These are phyloP conservation scores for Claviceps paspali DNA, from an alignment of 2,329 filamentous ascomycete genomes.

Conservation along the genomic window DNA sequence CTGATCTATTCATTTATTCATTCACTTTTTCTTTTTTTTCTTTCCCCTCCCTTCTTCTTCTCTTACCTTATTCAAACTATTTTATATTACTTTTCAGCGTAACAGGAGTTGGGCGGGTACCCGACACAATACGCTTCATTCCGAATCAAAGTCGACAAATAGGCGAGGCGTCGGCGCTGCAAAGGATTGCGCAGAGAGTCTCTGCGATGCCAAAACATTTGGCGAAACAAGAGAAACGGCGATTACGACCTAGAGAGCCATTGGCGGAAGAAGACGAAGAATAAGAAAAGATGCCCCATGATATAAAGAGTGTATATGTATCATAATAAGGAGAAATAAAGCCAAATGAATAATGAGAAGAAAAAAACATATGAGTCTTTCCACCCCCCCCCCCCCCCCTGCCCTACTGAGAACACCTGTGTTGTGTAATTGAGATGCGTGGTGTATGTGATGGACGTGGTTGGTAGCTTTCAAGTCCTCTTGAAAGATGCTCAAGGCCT, in stretches of 20 bases:
- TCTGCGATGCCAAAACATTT: too few species aligned
- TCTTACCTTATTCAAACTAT: not conserved
- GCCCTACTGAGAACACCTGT: too few species aligned
- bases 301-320: conserved; percentile 5
- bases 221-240: not conserved
- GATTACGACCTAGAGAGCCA: not conserved
- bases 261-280: not conserved
- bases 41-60: not conserved
- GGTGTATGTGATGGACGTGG: too few species aligned
- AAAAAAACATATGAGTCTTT: too few species aligned
- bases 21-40: not conserved
- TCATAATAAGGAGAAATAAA: conserved; percentile 4
- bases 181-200: too few species aligned
- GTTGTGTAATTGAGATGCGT: too few species aligned
- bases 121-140: not conserved
- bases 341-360: conserved; percentile 3
- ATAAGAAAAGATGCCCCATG: too few species aligned
- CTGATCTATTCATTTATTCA: not conserved
- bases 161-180: not conserved
- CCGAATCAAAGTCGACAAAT: too few species aligned
- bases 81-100: not conserved
- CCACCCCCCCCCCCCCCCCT: too few species aligned
- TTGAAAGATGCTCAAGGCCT: too few species aligned
- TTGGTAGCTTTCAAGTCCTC: too few species aligned
- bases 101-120: conserved; percentile 7